Evolutionary conservation across 352 stramenopile genomes (phyloP), one percentile per base, ranked within the genome.

Genomic region (Globisporangium cylindrosporum): DNA sequence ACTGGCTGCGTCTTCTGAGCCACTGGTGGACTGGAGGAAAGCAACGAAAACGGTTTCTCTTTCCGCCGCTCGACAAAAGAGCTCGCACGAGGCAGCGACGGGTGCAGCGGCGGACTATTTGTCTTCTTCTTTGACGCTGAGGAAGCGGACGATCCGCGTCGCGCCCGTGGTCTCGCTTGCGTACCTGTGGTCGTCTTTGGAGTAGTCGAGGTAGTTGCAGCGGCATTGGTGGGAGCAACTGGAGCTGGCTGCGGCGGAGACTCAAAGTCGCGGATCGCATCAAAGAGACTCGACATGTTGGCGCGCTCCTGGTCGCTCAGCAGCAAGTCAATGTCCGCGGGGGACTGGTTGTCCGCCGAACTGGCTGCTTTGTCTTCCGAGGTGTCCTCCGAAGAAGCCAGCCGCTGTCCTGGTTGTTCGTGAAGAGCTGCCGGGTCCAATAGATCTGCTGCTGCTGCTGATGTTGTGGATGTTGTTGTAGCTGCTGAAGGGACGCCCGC

Each of bases 261-360:
- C 34, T 91, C 80, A 27, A 92, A 92, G 64, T 92, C 80, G 1
- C 81, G 80, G 59, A 92, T 92, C 9, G 84, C 82, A 36, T 92
- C 84, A 43, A 92, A 81, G 49, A 92, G 67, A 66, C 72, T 81
- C 27, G 77, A 81, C 58, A 84, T 75, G 62, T 90, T 90, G 10
- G 74, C 77, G 34, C 78, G 74, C 48, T 92, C 84, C 65, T 88
- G 81, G 41, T 92, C 81, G 5, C 82, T 89, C 29, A 92, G 64
- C 56, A 92, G 58, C 53, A 92, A 67, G 27, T 88, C 79, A 48
- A 88, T 68, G 38, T 85, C 77, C 2, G 72, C 59, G 1, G 65
- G 49, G 2, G 43, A 69, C 43, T 74, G 65, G 46, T 29, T 43
- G 3, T 29, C 38, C 0, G 20, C 43, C 4, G 25, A 9, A 20